These are phyloP conservation scores for Beauveria sp. DNA, from an alignment of 2,329 filamentous ascomycete species.

Conservation along the genomic window DNA sequence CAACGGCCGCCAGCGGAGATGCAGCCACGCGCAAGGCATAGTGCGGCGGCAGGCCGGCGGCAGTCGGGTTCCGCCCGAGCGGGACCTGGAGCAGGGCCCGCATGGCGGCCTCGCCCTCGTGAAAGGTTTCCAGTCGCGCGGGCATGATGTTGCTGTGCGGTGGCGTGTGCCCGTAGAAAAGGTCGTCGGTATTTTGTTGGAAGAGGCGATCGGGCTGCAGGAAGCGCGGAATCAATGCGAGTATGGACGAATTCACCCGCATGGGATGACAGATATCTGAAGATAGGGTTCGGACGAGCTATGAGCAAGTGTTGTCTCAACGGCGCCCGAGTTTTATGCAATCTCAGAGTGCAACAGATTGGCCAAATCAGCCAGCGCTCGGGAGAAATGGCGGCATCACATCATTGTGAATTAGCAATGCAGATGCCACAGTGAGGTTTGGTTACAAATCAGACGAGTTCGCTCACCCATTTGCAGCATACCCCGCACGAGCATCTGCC, in stretches of 20 bases:
- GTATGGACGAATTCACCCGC: conserved; percentile 6
- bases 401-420: background rate
- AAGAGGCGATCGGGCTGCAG: conserved; percentile 7
- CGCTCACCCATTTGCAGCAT: background rate
- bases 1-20: conserved; percentile 64
- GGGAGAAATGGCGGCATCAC: background rate
- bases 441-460: conserved; percentile 4
- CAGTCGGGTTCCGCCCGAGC: conserved; percentile 55
- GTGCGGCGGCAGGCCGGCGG: conserved; percentile 51
- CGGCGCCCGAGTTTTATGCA: background rate
- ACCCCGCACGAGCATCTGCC: background rate
- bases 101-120: conserved; percentile 60
- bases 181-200: background rate
- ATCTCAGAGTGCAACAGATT: background rate
- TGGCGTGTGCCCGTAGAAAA: background rate
- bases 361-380: no score
- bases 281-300: background rate
- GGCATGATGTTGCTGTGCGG: conserved; percentile 19
- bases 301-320: background rate
- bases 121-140: conserved; percentile 37
- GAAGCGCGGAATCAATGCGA: background rate
- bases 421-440: background rate
- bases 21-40: conserved; percentile 53
- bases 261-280: background rate
- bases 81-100: conserved; percentile 55